phyloP scores from a whole-genome alignment of 2,329 filamentous ascomycete genomes.

The Pezicula neosporulosa region DNA sequence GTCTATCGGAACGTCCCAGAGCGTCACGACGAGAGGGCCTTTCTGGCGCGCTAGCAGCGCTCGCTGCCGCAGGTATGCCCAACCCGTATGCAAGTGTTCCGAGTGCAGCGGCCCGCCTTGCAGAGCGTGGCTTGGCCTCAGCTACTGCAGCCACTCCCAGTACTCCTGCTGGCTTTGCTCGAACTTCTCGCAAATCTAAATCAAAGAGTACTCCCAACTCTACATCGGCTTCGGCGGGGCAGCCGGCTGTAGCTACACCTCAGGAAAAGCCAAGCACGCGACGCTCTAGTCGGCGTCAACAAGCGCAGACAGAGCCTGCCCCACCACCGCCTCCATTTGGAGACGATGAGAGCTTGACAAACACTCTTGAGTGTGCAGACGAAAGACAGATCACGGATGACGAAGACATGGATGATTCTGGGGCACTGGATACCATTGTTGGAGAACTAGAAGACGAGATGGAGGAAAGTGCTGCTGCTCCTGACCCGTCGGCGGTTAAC shows the following conservation, averaged over 20 bases:
- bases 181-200: constrained; percentile 32
- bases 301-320: constrained; percentile 48
- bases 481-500: constrained; percentile 84
- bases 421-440: constrained; percentile 80
- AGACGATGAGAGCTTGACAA: constrained; percentile 59
- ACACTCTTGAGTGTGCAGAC: constrained; percentile 86
- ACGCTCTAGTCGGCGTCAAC: constrained; percentile 60
- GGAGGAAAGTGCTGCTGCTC: constrained; percentile 63
- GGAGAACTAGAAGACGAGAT: constrained; percentile 86
- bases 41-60: constrained; percentile 68
- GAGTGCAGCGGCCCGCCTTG: constrained; percentile 22
- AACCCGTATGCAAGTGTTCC: constrained; percentile 34
- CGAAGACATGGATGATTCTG: constrained; percentile 61
- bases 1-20: constrained; percentile 70
- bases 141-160: constrained; percentile 31
- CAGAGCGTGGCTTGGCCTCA: constrained; percentile 22
- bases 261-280: constrained; percentile 57
- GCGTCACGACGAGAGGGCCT: constrained; percentile 59
- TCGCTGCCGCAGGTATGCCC: constrained; percentile 68
- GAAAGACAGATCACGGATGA: constrained; percentile 80
- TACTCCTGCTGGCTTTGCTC: constrained; percentile 31
- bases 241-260: constrained; percentile 37
- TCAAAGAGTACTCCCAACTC: constrained; percentile 43
- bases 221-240: constrained; percentile 38
- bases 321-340: constrained; percentile 49